Evolutionary conservation across 169 alveolate genomes (phyloP), one percentile per base, ranked within the genome.

Genomic region (Plasmodium vinckei): DNA sequence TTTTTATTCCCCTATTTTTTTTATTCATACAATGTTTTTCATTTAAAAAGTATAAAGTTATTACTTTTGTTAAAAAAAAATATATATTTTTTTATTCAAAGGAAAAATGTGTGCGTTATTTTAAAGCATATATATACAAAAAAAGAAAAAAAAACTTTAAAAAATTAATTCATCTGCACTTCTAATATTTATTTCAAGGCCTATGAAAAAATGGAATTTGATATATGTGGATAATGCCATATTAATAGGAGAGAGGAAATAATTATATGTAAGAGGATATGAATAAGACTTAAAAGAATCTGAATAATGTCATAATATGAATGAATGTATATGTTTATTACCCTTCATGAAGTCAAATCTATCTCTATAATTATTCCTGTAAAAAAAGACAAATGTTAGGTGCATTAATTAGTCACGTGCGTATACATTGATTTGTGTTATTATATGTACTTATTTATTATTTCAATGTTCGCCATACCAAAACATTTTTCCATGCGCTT

Each of bases 141-240:
- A 19, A 63, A 19, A 63, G 27, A 63, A 63, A 63, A 63, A 61
- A 63, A 49, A 49, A 70, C 23, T 9, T 61, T 61, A 73, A 42
- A 73, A 73, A 19, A 73, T 73, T 51, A 73, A 19, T 23, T 73
- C 73, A 53, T 73, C 88, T 23, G 88, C 88, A 61, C 88, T 73
- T 33, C 88, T 73, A n/a, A 73, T 73, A 54, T 73, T 73, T 49
- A 73, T 73, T 73, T 73, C 88, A 10, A 73, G 73, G 57, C 73
- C 88, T 73, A 42, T 15, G 9, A 46, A 9, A 73, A 73, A 61
- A 54, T 60, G 47, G 1, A 53, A 57, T 51, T 10, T 7, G 39
- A 15, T 56, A 42, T 42, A 33, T 42, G 75, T 44, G 25, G 49
- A n/a, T 42, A 17, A n/a, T 17, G 33, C 5, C 6, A 33, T 33